Evolutionary conservation across 257 asterid species (phyloP), one percentile per base, ranked within the genome.

Genomic region (Penstemon eatonii): DNA sequence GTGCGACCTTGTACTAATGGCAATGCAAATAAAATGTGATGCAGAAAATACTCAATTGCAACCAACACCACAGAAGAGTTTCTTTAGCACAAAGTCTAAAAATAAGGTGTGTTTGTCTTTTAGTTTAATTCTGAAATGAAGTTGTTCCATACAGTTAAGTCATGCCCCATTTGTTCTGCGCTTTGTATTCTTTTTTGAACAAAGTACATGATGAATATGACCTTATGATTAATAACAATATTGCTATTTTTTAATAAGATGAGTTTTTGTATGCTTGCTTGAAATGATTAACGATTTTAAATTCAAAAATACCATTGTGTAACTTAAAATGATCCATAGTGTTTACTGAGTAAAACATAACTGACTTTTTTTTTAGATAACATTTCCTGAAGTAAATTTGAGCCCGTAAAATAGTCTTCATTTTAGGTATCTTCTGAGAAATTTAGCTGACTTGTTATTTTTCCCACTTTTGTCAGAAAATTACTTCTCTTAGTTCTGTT

Each of bases 31-130:
- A 2, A 68, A 61, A 47, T 47, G 40, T 60, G 38, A 63, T 76
- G 78, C 86, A 88, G 96, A 87, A 83, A 75, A 64, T 73, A 38
- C 72, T 54, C 80, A 77, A 56, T 6, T 66, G 65, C 85, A 18
- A 55, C 71, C 84, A n/a, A 46, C 73, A 4, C 80, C 83, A 18
- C 67, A 81, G 11, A 71, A 67, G 66, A 73, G 77, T 58, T 70
- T 81, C 60, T 83, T 81, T 71, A 81, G 81, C 73, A 65, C 62
- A 19, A 86, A 80, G 84, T 82, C 96, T 40, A 80, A 71, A 58
- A 88, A 86, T 79, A 87, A 86, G 96, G 96, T 85, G 69, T 36
- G 4, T 39, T n/a, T 64, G 56, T 50, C 47, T 8, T 58, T 56
- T 59, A 50, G 39, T 68, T 66, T 8, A 66, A 44, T 4, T 8